phyloP scores from a whole-genome alignment of 805 yeast species.

The Wickerhamiella nectarea region DNA sequence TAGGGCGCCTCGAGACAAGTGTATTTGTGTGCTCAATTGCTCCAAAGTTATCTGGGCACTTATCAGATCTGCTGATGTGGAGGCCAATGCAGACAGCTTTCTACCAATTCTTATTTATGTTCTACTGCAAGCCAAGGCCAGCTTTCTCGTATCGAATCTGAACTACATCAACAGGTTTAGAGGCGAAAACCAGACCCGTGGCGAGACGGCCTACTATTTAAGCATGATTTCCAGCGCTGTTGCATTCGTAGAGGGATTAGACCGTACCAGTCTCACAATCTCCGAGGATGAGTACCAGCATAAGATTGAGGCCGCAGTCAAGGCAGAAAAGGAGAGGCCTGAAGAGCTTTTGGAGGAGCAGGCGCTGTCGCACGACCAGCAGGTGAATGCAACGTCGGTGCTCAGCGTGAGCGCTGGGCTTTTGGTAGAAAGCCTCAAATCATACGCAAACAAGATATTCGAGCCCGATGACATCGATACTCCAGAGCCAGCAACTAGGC shows the following conservation, averaged over 20 bases:
- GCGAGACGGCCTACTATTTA: slow-evolving; percentile 84
- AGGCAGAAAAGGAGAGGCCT: slow-evolving; percentile 27
- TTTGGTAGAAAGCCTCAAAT: slow-evolving; percentile 36
- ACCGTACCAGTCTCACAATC: slow-evolving; percentile 45
- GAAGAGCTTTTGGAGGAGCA: slow-evolving; percentile 11
- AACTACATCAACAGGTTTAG: slow-evolving; percentile 78
- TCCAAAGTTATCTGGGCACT: slow-evolving; percentile 87
- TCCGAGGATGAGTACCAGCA: slow-evolving; percentile 44
- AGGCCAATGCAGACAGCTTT: slow-evolving; percentile 86
- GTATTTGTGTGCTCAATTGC: slow-evolving; percentile 78
- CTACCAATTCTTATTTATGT: slow-evolving; percentile 79
- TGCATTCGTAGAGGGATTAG: slow-evolving; percentile 55
- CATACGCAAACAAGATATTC: slow-evolving; percentile 25
- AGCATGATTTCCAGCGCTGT: slow-evolving; percentile 86
- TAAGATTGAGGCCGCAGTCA: slow-evolving; percentile 29
- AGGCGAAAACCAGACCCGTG: slow-evolving; percentile 56
- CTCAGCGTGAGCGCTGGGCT: slow-evolving; percentile 34
- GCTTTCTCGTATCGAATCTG: slow-evolving; percentile 58
- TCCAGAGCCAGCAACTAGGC: slow-evolving; percentile 5
- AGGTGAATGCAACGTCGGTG: slow-evolving; percentile 24
- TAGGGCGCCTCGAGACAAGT: slow-evolving; percentile 88
- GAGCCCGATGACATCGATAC: slow-evolving; percentile 24
- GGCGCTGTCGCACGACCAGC: neutral
- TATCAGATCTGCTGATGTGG: slow-evolving; percentile 50
- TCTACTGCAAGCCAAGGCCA: slow-evolving; percentile 53